Conservation (phyloP, 1,284 basidiomycete genomes). For the Pascua sp. region DNA sequence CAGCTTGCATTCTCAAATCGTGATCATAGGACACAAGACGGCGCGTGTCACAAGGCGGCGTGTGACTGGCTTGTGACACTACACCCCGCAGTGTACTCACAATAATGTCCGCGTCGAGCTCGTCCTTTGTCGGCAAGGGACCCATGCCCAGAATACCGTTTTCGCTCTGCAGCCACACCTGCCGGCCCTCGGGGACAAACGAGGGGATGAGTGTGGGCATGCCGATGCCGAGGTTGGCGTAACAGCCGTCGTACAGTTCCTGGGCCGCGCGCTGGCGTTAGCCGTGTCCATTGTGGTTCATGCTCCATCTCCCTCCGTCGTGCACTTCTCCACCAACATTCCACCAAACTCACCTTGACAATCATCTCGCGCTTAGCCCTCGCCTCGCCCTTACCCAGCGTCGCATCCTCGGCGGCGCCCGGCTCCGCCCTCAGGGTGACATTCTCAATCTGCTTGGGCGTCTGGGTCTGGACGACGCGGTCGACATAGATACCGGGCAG, state of each 20-base stretch:
- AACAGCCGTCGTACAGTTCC: slow-evolving; percentile 86
- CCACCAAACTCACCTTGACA: slow-evolving; percentile 36
- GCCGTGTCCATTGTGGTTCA: slow-evolving; percentile 25
- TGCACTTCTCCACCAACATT: too few relatives aligned
- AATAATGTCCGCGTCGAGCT: slow-evolving; percentile 87
- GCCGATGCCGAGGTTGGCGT: slow-evolving; percentile 69
- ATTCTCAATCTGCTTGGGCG: slow-evolving; percentile 71
- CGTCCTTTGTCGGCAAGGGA: slow-evolving; percentile 78
- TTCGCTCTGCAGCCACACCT: slow-evolving; percentile 86
- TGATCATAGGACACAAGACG: neutral
- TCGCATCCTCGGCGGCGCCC: slow-evolving; percentile 21
- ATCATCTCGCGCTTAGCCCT: slow-evolving; percentile 62
- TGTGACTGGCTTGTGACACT: neutral
- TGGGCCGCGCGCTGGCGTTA: slow-evolving; percentile 62
- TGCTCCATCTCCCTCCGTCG: too few relatives aligned
- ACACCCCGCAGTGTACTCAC: slow-evolving; percentile 44
- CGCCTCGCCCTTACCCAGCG: slow-evolving; percentile 48
- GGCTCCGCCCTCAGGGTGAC: slow-evolving; percentile 59
- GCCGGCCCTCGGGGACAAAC: slow-evolving; percentile 69
- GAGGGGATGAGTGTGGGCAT: slow-evolving; percentile 95
- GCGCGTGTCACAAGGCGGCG: too few relatives aligned
- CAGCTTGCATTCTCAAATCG: neutral
- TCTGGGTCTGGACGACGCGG: slow-evolving; percentile 70
- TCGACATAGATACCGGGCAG: slow-evolving; percentile 81
- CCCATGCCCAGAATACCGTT: slow-evolving; percentile 95